Evolutionary conservation across 805 yeast species (phyloP).

Genomic region (Yarrowia sp.): DNA sequence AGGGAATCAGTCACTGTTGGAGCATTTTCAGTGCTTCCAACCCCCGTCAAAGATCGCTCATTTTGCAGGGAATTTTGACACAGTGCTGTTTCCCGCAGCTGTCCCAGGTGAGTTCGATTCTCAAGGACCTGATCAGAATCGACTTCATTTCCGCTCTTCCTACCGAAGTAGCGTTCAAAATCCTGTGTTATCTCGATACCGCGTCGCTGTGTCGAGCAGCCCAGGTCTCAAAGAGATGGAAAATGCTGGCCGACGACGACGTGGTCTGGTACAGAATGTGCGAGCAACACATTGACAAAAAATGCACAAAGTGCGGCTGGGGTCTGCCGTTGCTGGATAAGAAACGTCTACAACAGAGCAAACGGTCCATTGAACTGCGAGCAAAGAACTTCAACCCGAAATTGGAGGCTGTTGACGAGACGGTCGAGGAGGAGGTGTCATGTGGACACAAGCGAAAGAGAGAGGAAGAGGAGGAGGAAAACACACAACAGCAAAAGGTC

Average conservation of each 20-base stretch:
- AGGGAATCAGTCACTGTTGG: constrained; percentile 80
- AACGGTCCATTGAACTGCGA: constrained; percentile 37
- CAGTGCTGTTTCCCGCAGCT: constrained; percentile 96
- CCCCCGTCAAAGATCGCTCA: constrained; percentile 63
- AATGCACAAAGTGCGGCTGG: constrained; percentile 99
- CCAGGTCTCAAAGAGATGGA: constrained; percentile 86
- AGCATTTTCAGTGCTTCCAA: constrained; percentile 76
- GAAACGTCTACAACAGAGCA: constrained; percentile 44
- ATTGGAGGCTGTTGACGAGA: neutral
- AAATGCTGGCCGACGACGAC: constrained; percentile 88
- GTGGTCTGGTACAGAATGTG: constrained; percentile 98
- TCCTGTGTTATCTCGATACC: constrained; percentile 87
- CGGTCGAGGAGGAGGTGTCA: neutral
- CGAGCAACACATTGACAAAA: constrained; percentile 95
- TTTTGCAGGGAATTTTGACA: constrained; percentile 75
- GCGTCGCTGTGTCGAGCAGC: constrained; percentile 92
- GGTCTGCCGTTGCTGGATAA: constrained; percentile 93
- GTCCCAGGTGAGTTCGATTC: constrained; percentile 78
- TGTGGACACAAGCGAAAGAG: neutral
- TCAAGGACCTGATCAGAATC: constrained; percentile 73
- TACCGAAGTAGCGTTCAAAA: constrained; percentile 76
- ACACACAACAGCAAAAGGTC: neutral
- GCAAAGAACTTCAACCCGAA: constrained; percentile 29
- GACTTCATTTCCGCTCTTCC: constrained; percentile 88
- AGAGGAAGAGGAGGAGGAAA: neutral